Conservation (phyloP, 108 stramenopile species). For the Fragilariopsis cylindrus region DNA sequence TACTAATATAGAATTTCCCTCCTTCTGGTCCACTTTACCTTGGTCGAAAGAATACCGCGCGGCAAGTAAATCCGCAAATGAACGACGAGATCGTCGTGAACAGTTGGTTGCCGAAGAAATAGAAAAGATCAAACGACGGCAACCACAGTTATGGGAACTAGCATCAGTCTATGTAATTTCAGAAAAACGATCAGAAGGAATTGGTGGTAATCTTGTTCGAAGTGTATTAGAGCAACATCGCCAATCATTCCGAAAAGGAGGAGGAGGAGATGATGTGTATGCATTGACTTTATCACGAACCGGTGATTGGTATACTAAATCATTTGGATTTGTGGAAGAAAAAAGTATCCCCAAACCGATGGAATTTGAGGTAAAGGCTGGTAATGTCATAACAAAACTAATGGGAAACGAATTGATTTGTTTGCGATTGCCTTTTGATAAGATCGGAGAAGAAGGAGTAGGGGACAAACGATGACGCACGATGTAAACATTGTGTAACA, state of each 20-base stretch:
- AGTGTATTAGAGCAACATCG: constrained; percentile 25
- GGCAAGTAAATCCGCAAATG: constrained; percentile 13
- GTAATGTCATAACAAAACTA: constrained; percentile 28
- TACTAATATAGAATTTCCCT: constrained; percentile 32
- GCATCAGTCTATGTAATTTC: constrained; percentile 45
- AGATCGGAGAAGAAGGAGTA: background rate
- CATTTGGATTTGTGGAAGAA: constrained; percentile 26
- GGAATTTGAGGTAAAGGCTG: constrained; percentile 34
- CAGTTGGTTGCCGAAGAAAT: constrained; percentile 15
- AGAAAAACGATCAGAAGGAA: constrained; percentile 22
- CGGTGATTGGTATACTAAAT: constrained; percentile 30
- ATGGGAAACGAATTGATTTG: constrained; percentile 31
- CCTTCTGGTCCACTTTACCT: constrained; percentile 41
- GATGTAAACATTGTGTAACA: no score
- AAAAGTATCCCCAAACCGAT: constrained; percentile 26
- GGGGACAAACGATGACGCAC: no score
- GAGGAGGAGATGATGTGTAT: constrained; percentile 22
- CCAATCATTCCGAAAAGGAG: background rate
- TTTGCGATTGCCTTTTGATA: constrained; percentile 13
- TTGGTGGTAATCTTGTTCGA: constrained; percentile 35
- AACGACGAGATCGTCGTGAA: constrained; percentile 27
- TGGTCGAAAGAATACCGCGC: constrained; percentile 49
- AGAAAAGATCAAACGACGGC: background rate
- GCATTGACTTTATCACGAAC: constrained; percentile 37
- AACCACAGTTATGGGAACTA: constrained; percentile 38